Conservation (phyloP, 1,284 basidiomycete species). For the Ceratobasidium sp. region DNA sequence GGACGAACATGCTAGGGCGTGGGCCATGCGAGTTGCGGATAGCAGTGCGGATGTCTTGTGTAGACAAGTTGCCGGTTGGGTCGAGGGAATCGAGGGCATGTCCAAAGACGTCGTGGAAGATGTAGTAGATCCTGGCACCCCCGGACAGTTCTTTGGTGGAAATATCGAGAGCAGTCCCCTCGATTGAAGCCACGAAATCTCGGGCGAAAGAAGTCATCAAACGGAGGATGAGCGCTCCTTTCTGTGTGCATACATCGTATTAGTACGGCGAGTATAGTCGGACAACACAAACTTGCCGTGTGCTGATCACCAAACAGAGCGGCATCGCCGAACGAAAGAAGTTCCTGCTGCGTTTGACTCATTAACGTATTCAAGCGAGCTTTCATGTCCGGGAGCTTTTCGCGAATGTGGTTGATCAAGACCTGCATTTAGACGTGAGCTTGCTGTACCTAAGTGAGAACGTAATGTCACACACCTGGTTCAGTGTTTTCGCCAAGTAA, state of each 20-base stretch:
- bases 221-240: conserved; percentile 90
- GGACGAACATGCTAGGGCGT: conserved; percentile 95
- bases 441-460: background rate
- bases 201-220: conserved; percentile 99
- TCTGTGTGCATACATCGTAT: conserved; percentile 52
- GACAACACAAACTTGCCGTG: conserved; percentile 63
- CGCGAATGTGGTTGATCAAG: conserved; percentile 96
- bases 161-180: conserved; percentile 97
- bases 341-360: conserved; percentile 99
- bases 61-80: conserved; percentile 90
- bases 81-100: conserved; percentile 92
- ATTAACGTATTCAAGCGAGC: conserved; percentile 97
- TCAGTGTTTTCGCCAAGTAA: conserved; percentile 94
- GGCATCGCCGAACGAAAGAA: conserved; percentile 95
- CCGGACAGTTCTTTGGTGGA: conserved; percentile 99
- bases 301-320: conserved; percentile 94
- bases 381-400: conserved; percentile 99
- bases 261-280: background rate
- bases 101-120: conserved; percentile 99
- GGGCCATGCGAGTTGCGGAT: conserved; percentile 99
- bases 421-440: conserved; percentile 66
- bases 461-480: conserved; percentile 72
- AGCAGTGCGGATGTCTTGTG: conserved; percentile 96
- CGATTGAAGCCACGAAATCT: conserved; percentile 97
- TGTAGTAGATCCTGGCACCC: conserved; percentile 98